A percentile compares a stretch with the other conserved stretches of the same genome.
These are phyloP conservation scores for Penicillium sp. DNA, from an alignment of 2,329 filamentous ascomycete species.

Conservation along the genomic window DNA sequence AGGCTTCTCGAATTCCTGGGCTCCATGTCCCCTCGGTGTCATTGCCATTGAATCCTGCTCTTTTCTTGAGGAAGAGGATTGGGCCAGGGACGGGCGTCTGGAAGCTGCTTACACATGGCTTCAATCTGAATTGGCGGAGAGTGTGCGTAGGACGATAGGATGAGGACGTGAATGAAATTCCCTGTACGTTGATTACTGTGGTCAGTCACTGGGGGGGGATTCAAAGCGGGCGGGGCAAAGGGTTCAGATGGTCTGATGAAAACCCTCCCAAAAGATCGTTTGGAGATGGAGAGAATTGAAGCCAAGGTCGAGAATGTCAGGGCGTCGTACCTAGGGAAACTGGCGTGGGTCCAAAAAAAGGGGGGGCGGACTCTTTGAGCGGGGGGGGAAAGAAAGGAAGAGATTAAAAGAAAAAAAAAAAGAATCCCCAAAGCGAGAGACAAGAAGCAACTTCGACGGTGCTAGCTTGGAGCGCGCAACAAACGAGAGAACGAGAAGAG, in stretches of 20 bases:
- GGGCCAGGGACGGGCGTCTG: background rate
- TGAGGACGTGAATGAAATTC: constrained; percentile 21
- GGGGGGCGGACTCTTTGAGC: constrained; percentile 2
- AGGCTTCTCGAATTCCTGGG: constrained; percentile 3
- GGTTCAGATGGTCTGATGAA: constrained; percentile 5
- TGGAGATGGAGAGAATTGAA: constrained; percentile 4
- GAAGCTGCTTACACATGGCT: constrained; percentile 36
- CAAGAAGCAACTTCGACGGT: constrained; percentile 14
- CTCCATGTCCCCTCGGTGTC: too few species aligned
- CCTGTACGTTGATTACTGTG: constrained; percentile 20
- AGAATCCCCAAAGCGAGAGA: constrained; percentile 17
- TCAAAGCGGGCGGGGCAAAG: constrained; percentile 7
- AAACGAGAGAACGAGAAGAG: constrained; percentile 22
- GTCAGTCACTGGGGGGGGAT: constrained; percentile 6
- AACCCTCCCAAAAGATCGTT: constrained; percentile 5
- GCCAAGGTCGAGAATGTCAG: constrained; percentile 8
- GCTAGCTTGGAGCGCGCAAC: constrained; percentile 12
- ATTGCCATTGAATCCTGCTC: too few species aligned
- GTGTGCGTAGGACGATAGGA: constrained; percentile 18
- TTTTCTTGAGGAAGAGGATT: background rate
- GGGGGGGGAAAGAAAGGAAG: background rate
- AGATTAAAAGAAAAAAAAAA: background rate
- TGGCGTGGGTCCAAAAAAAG: constrained; percentile 8
- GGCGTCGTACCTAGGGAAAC: constrained; percentile 17
- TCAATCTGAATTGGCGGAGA: constrained; percentile 15